Percentiles rank a stretch among this genome's conserved stretches.
These are phyloP conservation scores for Catunica adiposa DNA, from an alignment of 2,329 filamentous ascomycete species.

Conservation along the genomic window DNA sequence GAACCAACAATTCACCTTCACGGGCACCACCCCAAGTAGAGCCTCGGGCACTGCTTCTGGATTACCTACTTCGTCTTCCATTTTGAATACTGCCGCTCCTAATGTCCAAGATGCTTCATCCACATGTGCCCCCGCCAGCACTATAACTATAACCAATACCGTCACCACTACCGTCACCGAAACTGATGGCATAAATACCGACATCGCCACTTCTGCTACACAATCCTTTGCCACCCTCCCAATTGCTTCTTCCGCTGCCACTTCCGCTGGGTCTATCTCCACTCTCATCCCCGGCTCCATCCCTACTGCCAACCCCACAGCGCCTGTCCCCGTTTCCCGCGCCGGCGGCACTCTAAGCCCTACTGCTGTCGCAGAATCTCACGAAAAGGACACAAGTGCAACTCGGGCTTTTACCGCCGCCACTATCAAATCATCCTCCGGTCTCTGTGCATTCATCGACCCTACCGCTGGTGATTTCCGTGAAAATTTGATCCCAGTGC, in stretches of 20 bases:
- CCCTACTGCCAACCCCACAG: constrained; percentile 25
- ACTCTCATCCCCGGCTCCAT: constrained; percentile 16
- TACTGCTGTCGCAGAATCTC: constrained; percentile 32
- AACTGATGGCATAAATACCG: background rate
- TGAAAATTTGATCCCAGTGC: constrained; percentile 35
- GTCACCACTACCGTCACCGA: constrained; percentile 6
- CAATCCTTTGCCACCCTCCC: constrained; percentile 1
- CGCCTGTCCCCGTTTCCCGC: constrained; percentile 31
- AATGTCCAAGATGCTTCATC: background rate
- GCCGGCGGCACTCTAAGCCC: constrained; percentile 34
- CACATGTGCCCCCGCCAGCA: constrained; percentile 1
- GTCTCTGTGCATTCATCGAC: constrained; percentile 35
- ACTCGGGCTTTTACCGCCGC: constrained; percentile 29
- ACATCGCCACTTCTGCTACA: background rate
- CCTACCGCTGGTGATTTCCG: constrained; percentile 37
- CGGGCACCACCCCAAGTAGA: background rate
- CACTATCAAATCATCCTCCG: constrained; percentile 30
- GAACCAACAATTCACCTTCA: constrained; percentile 27
- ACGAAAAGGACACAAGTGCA: constrained; percentile 30
- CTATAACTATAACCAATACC: constrained; percentile 7
- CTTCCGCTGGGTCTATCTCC: background rate
- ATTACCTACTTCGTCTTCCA: background rate
- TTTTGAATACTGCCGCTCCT: background rate
- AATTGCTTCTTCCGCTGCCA: background rate
- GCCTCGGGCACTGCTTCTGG: background rate